Evolutionary conservation across 331 rosid genomes (phyloP), one percentile per base, ranked within the genome.

Genomic region (Prunus yedoensis): DNA sequence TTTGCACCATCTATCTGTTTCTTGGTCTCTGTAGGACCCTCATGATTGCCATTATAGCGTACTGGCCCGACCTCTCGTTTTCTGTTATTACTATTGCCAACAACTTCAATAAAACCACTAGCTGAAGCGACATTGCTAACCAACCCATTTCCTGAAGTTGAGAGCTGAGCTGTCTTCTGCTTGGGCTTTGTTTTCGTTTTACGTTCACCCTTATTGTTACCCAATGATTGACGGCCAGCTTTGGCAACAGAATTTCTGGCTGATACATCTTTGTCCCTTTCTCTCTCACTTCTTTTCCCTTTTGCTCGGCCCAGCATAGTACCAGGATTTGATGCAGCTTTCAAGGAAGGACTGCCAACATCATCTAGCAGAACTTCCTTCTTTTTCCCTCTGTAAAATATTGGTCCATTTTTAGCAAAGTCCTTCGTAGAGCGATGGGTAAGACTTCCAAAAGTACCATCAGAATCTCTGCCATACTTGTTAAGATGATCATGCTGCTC

Each of bases 221-320:
- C 83, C 74, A 70, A 76, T 77, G 92, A 81, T 66, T 83, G 79
- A 70, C 91, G 87, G 35, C 89, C 78, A 12, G 85, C 71, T 85
- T 88, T 93, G 61, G 87, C 28, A 25, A 69, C 84, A 74, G 85
- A 78, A 67, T 72, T 82, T 82, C 86, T 87, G 70, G 84, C 80
- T 27, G 82, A 76, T 50, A 79, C 64, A 77, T 82, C 94, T 80
- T 81, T 89, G 67, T 77, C 96, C 80, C 87, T 85, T 76, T 87
- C 94, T 81, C 97, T 90, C 79, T 85, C 94, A 53, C 93, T 90
- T 83, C 93, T 86, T 83, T 91, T 91, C 53, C 96, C 91, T 77
- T 85, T 91, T 21, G 84, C 88, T 82, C 90, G 93, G 45, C 85
- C 89, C 57, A 75, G 38, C 77, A 84, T 70, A 57, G 89, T 80